phyloP scores from a whole-genome alignment of 208 protist species.

The Leishmania turanica region DNA sequence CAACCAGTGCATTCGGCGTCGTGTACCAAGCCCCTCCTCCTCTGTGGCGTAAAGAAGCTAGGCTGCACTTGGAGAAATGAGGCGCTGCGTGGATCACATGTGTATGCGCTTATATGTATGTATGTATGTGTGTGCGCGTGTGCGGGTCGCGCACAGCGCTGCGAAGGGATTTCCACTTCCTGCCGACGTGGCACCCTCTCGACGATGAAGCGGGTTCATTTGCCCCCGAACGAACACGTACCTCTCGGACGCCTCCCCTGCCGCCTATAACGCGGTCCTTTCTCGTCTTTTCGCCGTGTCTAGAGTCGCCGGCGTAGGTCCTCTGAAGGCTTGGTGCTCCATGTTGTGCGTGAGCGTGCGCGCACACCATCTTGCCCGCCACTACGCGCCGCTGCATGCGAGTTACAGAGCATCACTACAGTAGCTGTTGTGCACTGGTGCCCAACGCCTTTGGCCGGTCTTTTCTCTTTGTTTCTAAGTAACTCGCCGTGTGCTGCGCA shows the following conservation, averaged over 20 bases:
- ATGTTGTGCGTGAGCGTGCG: background rate
- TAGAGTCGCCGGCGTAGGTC: background rate
- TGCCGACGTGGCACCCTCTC: background rate
- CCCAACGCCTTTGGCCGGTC: background rate
- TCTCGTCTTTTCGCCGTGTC: conserved; percentile 15
- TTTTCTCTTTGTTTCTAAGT: conserved; percentile 21
- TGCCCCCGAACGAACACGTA: background rate
- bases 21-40: background rate
- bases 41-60: background rate
- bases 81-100: background rate
- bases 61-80: background rate
- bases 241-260: conserved; percentile 1
- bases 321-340: background rate
- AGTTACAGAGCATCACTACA: no score
- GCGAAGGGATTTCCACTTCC: background rate
- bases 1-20: background rate
- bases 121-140: background rate
- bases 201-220: background rate
- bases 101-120: background rate
- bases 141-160: background rate
- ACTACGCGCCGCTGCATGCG: background rate
- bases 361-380: background rate
- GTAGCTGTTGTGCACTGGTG: background rate
- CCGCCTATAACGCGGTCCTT: background rate
- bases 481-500: background rate